phyloP scores from a whole-genome alignment of 2,329 filamentous ascomycete genomes.

The Didymella segeticola region DNA sequence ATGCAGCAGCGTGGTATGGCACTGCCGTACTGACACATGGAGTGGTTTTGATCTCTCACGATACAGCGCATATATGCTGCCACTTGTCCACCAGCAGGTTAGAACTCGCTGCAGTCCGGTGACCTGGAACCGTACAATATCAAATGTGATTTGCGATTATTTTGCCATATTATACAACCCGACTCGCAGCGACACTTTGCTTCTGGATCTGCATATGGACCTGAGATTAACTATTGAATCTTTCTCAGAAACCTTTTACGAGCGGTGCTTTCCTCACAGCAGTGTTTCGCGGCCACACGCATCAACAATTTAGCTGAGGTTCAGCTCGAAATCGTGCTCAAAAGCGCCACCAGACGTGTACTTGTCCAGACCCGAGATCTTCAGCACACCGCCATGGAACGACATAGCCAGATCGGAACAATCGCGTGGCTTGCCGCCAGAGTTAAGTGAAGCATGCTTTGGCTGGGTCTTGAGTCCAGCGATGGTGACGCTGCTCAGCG shows the following conservation, averaged over 20 bases:
- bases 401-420: neutral
- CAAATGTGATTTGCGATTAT: no score
- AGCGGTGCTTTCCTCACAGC: neutral
- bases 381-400: slow-evolving; percentile 51
- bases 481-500: slow-evolving; percentile 66
- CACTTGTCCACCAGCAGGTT: no score
- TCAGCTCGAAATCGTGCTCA: slow-evolving; percentile 59
- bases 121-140: no score
- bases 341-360: slow-evolving; percentile 61
- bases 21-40: no score
- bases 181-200: no score
- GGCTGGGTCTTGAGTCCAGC: slow-evolving; percentile 23
- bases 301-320: neutral
- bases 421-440: slow-evolving; percentile 9
- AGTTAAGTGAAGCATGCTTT: slow-evolving; percentile 31
- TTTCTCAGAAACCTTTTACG: neutral
- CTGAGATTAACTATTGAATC: no score
- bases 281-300: neutral
- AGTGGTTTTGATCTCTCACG: no score
- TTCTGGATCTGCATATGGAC: no score
- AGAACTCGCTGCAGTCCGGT: no score
- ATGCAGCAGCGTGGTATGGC: neutral
- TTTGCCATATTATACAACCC: no score
- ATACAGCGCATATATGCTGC: no score
- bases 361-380: slow-evolving; percentile 55